Evolutionary conservation across 2,329 filamentous ascomycete genomes (phyloP), one percentile per base, ranked within the genome.

Genomic region (Pseudocercospora crystallina): DNA sequence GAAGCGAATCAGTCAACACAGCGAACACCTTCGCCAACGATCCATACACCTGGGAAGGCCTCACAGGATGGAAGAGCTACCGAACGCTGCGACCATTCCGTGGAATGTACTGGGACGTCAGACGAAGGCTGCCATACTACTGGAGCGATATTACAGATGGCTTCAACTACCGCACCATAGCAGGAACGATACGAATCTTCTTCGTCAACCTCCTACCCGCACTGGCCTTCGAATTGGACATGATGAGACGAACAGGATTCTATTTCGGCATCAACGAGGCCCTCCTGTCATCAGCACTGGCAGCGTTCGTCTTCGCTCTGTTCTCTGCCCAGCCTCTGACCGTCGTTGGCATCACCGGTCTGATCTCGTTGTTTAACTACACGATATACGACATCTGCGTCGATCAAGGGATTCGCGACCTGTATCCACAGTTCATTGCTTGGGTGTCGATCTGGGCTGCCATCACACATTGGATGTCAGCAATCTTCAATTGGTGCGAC

Each of bases 131-230:
- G n/a, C 78, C 76, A 9, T 81, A 76, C 61, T 82, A 82, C 63
- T 74, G 73, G 72, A 78, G 74, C 58, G 80, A 83, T 57, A 76
- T 81, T 37, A 69, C 60, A 2, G 80, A 83, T 65, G 79, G 77
- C 5, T 74, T 75, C 55, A 79, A 75, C 5, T 83, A 82, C 58
- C 70, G 79, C 12, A 78, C 75, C 2, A 66, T 82, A 35, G 77
- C 79, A 5, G 79, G 75, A 51, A 80, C 76, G 0, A 67, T 83
- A 9, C 76, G 78, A 2, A 83, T 82, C 69, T 82, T 81, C 65
- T 82, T 82, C 65, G 77, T 81, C 59, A 79, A 80, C 53, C 69
- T 83, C 1, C 71, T 83, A 3, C 80, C 81, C 4, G 81, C 81
- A 0, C 69, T 83, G 3, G 80, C 80, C 2, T 83, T 80, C 56